phyloP scores from a whole-genome alignment of 345 rosid species.

The Citrus medica region DNA sequence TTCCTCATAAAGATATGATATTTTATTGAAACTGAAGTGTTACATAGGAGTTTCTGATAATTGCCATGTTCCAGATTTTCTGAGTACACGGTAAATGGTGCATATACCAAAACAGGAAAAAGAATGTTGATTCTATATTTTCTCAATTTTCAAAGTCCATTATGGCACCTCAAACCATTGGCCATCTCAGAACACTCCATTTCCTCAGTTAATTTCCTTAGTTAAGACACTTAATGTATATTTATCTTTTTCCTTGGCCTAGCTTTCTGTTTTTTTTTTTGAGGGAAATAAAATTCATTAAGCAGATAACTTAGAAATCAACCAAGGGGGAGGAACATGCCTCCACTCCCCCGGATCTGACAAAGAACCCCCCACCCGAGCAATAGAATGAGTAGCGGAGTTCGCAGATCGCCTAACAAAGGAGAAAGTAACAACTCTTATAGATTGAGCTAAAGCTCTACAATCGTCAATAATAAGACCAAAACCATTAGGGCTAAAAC shows the following conservation, averaged over 20 bases:
- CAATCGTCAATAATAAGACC: too few relatives aligned
- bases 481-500: too few relatives aligned
- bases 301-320: too few relatives aligned
- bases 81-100: not conserved
- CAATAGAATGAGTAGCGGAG: too few relatives aligned
- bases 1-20: not conserved
- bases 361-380: too few relatives aligned
- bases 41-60: not conserved
- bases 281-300: too few relatives aligned
- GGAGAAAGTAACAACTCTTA: too few relatives aligned
- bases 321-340: too few relatives aligned
- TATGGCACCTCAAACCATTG: not conserved
- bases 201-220: not conserved
- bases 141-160: not conserved
- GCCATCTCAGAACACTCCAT: not conserved
- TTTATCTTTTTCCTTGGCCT: not conserved
- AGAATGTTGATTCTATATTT: not conserved
- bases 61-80: not conserved
- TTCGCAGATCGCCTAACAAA: too few relatives aligned
- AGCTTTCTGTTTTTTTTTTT: too few relatives aligned
- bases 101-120: not conserved
- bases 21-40: constrained; percentile 1
- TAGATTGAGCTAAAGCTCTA: too few relatives aligned
- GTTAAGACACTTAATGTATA: not conserved
- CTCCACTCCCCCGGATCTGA: too few relatives aligned